A percentile compares a stretch with the other conserved stretches of the same genome.
These are phyloP conservation scores for Alnus glutinosa DNA, from an alignment of 306 rosid species.

Conservation along the genomic window DNA sequence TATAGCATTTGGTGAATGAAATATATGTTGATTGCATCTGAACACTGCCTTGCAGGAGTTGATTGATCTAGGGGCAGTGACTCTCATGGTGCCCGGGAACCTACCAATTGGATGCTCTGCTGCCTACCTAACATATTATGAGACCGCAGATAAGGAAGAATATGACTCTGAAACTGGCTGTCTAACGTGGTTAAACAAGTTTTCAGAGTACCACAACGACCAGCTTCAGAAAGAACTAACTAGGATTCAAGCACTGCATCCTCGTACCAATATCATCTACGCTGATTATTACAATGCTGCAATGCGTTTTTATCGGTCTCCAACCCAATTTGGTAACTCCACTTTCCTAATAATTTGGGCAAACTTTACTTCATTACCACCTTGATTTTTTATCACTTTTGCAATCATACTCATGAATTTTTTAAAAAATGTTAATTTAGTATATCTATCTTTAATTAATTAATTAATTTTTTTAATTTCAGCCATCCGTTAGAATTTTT, in stretches of 20 bases:
- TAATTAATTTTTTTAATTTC: no score
- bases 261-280: conserved; percentile 38
- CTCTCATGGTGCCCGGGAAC: conserved; percentile 52
- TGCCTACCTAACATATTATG: conserved; percentile 25
- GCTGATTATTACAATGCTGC: conserved; percentile 49
- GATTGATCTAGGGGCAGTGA: conserved; percentile 48
- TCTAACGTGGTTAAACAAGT: conserved; percentile 44
- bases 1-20: no score
- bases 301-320: conserved; percentile 33
- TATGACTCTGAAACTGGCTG: conserved; percentile 46
- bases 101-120: conserved; percentile 43
- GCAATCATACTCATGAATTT: no score
- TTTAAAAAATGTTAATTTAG: no score
- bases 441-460: no score
- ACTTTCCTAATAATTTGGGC: background rate
- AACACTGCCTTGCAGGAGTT: conserved; percentile 34
- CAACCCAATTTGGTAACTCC: conserved; percentile 43
- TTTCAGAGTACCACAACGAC: conserved; percentile 40
- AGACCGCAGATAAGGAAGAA: conserved; percentile 25
- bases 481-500: no score
- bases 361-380: no score
- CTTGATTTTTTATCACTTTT: no score
- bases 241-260: conserved; percentile 32
- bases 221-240: conserved; percentile 34
- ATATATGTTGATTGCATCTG: background rate